Evolutionary conservation across 2,329 filamentous ascomycete genomes (phyloP).

Genomic region (Lizonia empirigonia): DNA sequence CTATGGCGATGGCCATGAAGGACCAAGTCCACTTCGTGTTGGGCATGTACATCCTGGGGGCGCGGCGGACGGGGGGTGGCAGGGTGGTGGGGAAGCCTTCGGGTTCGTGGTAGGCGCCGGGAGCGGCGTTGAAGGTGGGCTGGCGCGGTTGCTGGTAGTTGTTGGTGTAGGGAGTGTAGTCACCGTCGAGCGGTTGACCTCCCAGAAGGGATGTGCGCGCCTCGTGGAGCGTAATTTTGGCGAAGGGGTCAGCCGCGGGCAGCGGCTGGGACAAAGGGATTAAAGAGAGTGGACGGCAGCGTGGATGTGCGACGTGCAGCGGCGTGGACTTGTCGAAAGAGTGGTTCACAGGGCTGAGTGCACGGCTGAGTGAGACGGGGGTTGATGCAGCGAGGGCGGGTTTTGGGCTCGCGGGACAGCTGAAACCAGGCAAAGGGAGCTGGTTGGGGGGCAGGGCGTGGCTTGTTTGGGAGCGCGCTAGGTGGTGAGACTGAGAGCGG

Average conservation of each 20-base stretch:
- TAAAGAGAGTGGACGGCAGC: conserved; percentile 19
- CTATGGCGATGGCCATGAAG: conserved; percentile 74
- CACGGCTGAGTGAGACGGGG: conserved; percentile 38
- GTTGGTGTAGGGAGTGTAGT: conserved; percentile 53
- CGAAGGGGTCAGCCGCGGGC: conserved; percentile 42
- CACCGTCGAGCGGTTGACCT: conserved; percentile 59
- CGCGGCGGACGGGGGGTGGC: conserved; percentile 43
- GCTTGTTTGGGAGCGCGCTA: background rate
- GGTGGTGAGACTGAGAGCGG: too few species aligned
- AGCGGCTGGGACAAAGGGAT: conserved; percentile 40
- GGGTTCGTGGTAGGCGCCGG: conserved; percentile 55
- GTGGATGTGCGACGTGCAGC: conserved; percentile 13
- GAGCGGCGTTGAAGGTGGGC: conserved; percentile 53
- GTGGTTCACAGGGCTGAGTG: conserved; percentile 30
- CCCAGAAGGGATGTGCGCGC: conserved; percentile 64
- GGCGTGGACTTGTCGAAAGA: conserved; percentile 12
- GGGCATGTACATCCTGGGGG: conserved; percentile 70
- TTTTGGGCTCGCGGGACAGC: conserved; percentile 17
- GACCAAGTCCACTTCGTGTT: conserved; percentile 86
- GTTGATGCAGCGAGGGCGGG: conserved; percentile 29
- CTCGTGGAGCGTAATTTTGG: conserved; percentile 63
- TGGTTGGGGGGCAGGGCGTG: conserved; percentile 4
- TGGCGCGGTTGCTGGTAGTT: conserved; percentile 18
- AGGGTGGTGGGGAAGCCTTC: conserved; percentile 51
- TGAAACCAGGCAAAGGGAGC: conserved; percentile 26